Base-by-base conservation (phyloP, 495 filamentous ascomycete genomes). In the Xylaria telfairii region DNA sequence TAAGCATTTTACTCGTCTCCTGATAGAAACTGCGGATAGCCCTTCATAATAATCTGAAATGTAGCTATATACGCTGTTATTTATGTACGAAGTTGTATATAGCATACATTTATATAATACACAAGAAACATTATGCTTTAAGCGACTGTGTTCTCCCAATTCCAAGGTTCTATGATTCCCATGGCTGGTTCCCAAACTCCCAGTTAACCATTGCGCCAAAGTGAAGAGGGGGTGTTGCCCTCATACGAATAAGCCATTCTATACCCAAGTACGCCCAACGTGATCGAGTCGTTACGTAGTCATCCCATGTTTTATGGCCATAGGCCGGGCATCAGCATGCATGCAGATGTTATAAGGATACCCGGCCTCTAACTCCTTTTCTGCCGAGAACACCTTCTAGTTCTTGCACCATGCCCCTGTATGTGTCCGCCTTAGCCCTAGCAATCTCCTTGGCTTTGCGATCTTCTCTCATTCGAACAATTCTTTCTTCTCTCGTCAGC, bases 381-480 rank as follows among this genome's bases (percentile, higher is more conserved):
- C 69, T 73, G 62, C 70, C 75, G 46, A 78, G 62, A 46, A 78
- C 76, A 24, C 76, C 76, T 68, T 74, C 72, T 21, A 99, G 83
- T 78, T 99, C 96, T 75, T 90, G 91, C 73, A 98, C 85, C 93
- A 99, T 95, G 71, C 91, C 90, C 30, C 91, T 92, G 68, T 89
- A 94, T 2, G 94, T 92, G 65, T 97, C 93, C 19, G 84, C 77
- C 73, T 90, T 92, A 69, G 94, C 93, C 61, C 89, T 86, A 19
- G 87, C 82, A 53, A 87, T 82, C 7, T 91, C 92, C 77, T 90
- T 89, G 68, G 84, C 86, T 46, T 88, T 89, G 61, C 95, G 87
- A 41, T 98, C 95, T 79, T 97, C 94, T 72, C 92, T 93, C 81
- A 97, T 95, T 74, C 92, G 95, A 19, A 87, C 85, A 68, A 98